Evolutionary conservation across 768 basidiomycete genomes (phyloP).

Genomic region (Xanthoconium purpureum): DNA sequence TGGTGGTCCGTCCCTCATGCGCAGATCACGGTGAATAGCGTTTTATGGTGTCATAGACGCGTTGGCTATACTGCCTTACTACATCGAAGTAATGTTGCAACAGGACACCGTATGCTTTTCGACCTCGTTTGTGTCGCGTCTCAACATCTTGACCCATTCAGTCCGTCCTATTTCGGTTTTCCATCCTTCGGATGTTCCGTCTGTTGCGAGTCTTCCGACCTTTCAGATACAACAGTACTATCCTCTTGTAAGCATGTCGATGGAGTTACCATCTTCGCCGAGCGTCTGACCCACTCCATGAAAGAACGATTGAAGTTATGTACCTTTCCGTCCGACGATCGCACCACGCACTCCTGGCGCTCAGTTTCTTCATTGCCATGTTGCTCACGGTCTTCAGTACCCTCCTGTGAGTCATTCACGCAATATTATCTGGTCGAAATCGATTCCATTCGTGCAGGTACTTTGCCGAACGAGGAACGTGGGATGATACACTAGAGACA

Average conservation of each 20-base stretch:
- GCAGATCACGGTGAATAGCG: slow-evolving; percentile 36
- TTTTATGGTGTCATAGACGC: slow-evolving; percentile 87
- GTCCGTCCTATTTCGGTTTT: slow-evolving; percentile 87
- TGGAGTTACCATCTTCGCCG: neutral
- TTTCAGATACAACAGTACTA: slow-evolving; percentile 80
- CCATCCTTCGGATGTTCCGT: slow-evolving; percentile 86
- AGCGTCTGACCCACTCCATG: neutral
- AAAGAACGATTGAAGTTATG: slow-evolving; percentile 89
- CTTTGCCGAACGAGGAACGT: slow-evolving; percentile 86
- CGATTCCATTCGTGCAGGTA: slow-evolving; percentile 45
- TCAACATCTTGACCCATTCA: slow-evolving; percentile 25
- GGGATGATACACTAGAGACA: slow-evolving; percentile 76
- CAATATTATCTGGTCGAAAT: neutral
- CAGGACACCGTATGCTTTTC: slow-evolving; percentile 75
- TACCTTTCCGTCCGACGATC: slow-evolving; percentile 83
- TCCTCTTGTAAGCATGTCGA: slow-evolving; percentile 62
- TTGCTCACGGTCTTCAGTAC: slow-evolving; percentile 86
- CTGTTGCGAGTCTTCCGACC: slow-evolving; percentile 86
- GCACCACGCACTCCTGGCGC: slow-evolving; percentile 81
- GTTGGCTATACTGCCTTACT: slow-evolving; percentile 84
- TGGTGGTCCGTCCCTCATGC: neutral
- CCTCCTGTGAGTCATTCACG: slow-evolving; percentile 51
- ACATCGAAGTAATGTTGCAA: slow-evolving; percentile 76
- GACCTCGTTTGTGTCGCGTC: neutral
- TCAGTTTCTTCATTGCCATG: slow-evolving; percentile 87